Conservation (phyloP, 208 protist genomes). For the Strigomonas oncopelti region DNA sequence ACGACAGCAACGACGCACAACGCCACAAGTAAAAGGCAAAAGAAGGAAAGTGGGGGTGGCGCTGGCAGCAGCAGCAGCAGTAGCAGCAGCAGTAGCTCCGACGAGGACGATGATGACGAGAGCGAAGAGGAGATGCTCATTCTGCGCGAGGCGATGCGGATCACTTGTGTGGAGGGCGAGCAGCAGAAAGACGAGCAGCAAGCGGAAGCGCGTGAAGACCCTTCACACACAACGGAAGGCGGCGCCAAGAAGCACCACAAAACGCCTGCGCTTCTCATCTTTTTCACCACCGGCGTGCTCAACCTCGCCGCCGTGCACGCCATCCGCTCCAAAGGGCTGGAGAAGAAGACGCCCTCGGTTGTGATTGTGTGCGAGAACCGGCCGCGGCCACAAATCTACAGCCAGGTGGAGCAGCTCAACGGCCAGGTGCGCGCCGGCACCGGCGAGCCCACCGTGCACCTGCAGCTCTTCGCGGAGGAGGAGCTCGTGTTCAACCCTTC, state of each 20-base stretch:
- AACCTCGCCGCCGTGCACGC: constrained; percentile 51
- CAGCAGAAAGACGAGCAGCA: not conserved
- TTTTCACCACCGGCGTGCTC: constrained; percentile 57
- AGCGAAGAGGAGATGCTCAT: constrained; percentile 22
- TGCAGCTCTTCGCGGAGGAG: constrained; percentile 84
- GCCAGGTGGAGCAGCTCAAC: constrained; percentile 59
- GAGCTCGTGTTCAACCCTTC: constrained; percentile 95
- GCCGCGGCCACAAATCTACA: constrained; percentile 42
- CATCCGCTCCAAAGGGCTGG: constrained; percentile 56
- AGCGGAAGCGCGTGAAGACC: too few relatives aligned
- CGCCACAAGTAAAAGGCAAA: not conserved
- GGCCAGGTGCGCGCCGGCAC: constrained; percentile 35
- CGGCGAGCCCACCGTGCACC: constrained; percentile 11
- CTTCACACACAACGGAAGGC: too few relatives aligned
- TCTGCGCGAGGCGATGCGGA: constrained; percentile 63
- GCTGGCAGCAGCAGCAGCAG: constrained; percentile 4
- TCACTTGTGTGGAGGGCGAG: constrained; percentile 23
- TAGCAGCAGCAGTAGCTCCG: not conserved
- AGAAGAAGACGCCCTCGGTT: constrained; percentile 47
- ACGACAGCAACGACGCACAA: too few relatives aligned
- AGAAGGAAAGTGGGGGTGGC: not conserved
- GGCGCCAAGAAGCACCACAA: constrained; percentile 21
- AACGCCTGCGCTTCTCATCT: constrained; percentile 41
- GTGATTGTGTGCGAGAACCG: constrained; percentile 61
- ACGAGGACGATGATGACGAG: constrained; percentile 14